phyloP scores from a whole-genome alignment of 345 rosid genomes.

The Laguncularia racemosa region DNA sequence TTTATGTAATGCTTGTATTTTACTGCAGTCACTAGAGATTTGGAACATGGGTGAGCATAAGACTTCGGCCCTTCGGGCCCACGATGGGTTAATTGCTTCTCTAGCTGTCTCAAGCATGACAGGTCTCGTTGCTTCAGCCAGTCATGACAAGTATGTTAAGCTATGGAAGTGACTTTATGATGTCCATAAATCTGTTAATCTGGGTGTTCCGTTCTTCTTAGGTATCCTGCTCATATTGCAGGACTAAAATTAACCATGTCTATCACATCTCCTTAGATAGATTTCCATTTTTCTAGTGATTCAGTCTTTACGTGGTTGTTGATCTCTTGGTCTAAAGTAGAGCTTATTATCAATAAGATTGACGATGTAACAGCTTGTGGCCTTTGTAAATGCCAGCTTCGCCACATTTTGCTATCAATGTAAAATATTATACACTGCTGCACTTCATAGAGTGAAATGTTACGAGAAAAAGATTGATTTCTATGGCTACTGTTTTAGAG shows the following conservation, averaged over 20 bases:
- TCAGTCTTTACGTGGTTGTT: neutral
- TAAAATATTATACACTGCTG: too few species aligned
- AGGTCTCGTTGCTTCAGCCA: conserved; percentile 88
- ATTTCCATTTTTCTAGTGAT: neutral
- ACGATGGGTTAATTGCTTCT: conserved; percentile 70
- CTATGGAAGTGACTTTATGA: conserved; percentile 59
- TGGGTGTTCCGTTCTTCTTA: neutral
- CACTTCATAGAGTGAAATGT: too few species aligned
- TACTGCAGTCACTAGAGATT: conserved; percentile 76
- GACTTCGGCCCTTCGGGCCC: conserved; percentile 73
- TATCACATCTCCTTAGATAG: too few species aligned
- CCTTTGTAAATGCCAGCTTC: too few species aligned
- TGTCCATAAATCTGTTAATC: conserved; percentile 3
- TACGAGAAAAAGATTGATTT: too few species aligned
- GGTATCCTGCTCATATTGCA: too few species aligned
- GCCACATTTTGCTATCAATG: too few species aligned
- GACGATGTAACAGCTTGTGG: too few species aligned
- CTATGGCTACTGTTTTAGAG: too few species aligned
- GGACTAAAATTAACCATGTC: too few species aligned
- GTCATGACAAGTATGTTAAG: conserved; percentile 87
- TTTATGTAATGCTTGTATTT: neutral
- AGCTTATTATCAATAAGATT: too few species aligned
- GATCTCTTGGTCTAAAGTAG: neutral
- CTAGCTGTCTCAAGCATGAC: conserved; percentile 65
- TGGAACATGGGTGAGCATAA: conserved; percentile 89